A percentile compares a stretch with the other conserved stretches of the same genome.
These are phyloP conservation scores for Neurospora hispaniola DNA, from an alignment of 495 filamentous ascomycete species.

Conservation along the genomic window DNA sequence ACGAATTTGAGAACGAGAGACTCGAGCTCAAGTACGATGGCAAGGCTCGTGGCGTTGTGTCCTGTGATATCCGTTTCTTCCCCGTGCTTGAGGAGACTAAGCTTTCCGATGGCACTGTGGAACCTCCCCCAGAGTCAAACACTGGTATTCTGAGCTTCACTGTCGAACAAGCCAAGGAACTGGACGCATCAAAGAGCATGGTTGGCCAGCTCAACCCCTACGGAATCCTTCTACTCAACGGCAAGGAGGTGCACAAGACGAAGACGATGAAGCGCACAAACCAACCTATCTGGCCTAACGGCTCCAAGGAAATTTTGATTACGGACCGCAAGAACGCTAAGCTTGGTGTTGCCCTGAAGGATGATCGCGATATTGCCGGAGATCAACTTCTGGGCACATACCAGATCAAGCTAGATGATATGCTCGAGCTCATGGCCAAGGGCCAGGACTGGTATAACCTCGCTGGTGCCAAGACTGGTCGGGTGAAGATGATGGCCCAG, in stretches of 20 bases:
- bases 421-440: conserved; percentile 83
- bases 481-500: conserved; percentile 76
- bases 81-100: conserved; percentile 68
- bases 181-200: conserved; percentile 82
- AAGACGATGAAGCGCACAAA: conserved; percentile 92
- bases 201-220: conserved; percentile 87
- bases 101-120: conserved; percentile 62
- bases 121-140: conserved; percentile 76
- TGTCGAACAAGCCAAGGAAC: conserved; percentile 89
- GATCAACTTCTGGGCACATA: conserved; percentile 84
- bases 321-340: conserved; percentile 84
- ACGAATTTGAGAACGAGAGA: conserved; percentile 71
- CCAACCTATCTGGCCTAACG: conserved; percentile 86
- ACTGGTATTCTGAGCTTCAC: conserved; percentile 90
- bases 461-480: conserved; percentile 67
- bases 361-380: conserved; percentile 74
- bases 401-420: conserved; percentile 87
- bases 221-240: conserved; percentile 75
- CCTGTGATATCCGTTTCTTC: conserved; percentile 87
- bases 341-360: conserved; percentile 85
- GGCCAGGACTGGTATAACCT: conserved; percentile 96
- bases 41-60: conserved; percentile 67
- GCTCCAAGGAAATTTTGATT: conserved; percentile 83
- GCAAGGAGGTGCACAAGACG: conserved; percentile 73
- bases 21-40: conserved; percentile 79